Percentiles rank a stretch among this genome's conserved stretches.
These are phyloP conservation scores for Serendipita sp. DNA, from an alignment of 768 basidiomycete genomes.

Conservation along the genomic window DNA sequence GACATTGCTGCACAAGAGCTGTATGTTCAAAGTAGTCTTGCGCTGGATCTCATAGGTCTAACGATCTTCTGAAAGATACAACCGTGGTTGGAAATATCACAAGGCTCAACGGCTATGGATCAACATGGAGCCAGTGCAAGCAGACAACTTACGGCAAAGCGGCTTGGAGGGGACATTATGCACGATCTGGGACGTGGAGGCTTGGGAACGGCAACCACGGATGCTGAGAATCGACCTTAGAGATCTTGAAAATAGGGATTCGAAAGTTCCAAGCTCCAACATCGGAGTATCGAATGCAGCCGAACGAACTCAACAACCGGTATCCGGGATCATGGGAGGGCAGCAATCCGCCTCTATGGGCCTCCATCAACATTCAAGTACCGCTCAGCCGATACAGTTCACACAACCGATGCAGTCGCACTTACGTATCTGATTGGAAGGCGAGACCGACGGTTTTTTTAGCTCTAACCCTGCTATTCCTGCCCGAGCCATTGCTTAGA, in stretches of 20 bases:
- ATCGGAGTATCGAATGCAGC: neutral
- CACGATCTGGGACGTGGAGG: slow-evolving; percentile 1
- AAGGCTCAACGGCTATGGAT: slow-evolving; percentile 6
- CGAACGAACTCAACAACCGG: neutral
- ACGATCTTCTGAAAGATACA: neutral
- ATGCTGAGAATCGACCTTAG: neutral
- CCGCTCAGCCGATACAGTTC: neutral
- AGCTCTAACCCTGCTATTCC: no score
- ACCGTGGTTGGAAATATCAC: slow-evolving; percentile 6
- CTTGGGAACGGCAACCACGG: slow-evolving; percentile 3
- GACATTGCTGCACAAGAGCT: slow-evolving; percentile 91
- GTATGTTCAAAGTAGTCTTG: slow-evolving; percentile 33
- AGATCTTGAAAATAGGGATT: neutral
- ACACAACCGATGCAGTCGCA: neutral
- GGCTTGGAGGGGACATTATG: neutral
- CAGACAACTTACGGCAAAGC: neutral
- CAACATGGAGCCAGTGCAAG: neutral
- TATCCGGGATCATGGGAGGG: neutral
- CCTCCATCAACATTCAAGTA: neutral
- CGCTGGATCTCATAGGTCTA: neutral
- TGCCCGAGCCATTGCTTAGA: no score
- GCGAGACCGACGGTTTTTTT: neutral
- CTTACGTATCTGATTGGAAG: neutral
- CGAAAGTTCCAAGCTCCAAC: neutral
- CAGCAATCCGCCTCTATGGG: neutral